Conservation (phyloP, 441 rosid genomes). For the Populus hybrid region DNA sequence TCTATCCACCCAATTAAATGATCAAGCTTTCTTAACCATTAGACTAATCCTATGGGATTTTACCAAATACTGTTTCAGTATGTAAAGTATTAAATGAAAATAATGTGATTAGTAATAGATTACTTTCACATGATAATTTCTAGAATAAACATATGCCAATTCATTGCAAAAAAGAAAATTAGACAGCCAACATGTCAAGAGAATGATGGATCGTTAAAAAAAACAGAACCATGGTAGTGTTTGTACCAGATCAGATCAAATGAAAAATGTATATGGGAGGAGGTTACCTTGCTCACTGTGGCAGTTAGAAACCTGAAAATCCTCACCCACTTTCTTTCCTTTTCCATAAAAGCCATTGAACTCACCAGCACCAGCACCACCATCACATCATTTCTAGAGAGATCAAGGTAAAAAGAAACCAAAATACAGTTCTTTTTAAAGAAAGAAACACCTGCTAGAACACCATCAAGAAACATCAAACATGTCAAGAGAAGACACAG, state of each 20-base stretch:
- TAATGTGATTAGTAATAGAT: too few relatives aligned
- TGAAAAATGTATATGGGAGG: background rate
- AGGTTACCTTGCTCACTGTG: background rate
- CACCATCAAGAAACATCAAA: background rate
- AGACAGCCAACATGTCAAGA: background rate
- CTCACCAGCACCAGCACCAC: background rate
- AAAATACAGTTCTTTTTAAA: background rate
- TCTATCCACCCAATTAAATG: background rate
- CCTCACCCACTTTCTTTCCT: conserved; percentile 1
- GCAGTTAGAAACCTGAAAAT: conserved; percentile 16
- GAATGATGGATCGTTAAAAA: background rate
- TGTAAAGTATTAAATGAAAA: too few relatives aligned
- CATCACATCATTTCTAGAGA: conserved; percentile 7
- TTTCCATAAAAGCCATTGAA: background rate
- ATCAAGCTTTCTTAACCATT: too few relatives aligned
- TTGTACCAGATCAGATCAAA: background rate
- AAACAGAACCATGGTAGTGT: background rate
- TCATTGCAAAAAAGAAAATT: background rate
- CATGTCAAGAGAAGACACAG: conserved; percentile 40
- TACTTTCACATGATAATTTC: too few relatives aligned
- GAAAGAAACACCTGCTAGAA: background rate
- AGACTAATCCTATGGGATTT: too few relatives aligned
- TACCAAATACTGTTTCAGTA: too few relatives aligned
- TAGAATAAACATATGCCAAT: too few relatives aligned
- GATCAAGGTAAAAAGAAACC: background rate